Evolutionary conservation across 208 protist species (phyloP), one percentile per base, ranked within the genome.

Genomic region (Leishmania major): DNA sequence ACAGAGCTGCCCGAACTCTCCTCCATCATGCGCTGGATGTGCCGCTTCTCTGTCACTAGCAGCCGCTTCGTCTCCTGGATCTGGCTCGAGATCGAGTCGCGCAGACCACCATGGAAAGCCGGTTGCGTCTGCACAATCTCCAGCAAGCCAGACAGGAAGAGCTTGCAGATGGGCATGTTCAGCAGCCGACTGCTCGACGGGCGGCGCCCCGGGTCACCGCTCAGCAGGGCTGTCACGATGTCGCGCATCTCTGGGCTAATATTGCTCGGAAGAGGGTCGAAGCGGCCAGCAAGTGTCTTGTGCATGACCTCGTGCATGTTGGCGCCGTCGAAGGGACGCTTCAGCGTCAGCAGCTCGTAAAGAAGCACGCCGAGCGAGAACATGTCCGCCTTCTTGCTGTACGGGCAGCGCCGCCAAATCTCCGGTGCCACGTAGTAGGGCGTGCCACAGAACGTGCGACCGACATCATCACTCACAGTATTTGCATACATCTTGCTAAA

Each of bases 371-470:
- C 95, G 31, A 98, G 85, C 7, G 95, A 93, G 90, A 98, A 99
- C 84, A 98, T 91, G 83, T 99, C 97, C 19, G 88, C 87, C 89
- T 99, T 99, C 81, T 95, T 93, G 86, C 96, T 94, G 85, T 99
- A 99, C n/a, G 93, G 93, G 73, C 94, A 91, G 75, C 95, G 86
- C 51, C 92, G 89, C 90, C 93, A 98, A 59, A 99, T 92, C 88
- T 99, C 96, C 25, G 97, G 97, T 17, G 94, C 89, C 55, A 99
- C 81, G 87, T 98, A 99, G 85, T 97, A 97, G 57, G 97, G 95
- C 49, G 94, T 97, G 64, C 94, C 96, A 75, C 90, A 93, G 86
- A 96, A 94, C n/a, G 93, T 93, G 45, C 87, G 82, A 43, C 83
- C 90, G n/a, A 88, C 84, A 35, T 90, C 86, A n/a, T 93, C 87